Percentiles rank a stretch among this genome's conserved stretches.
These are phyloP conservation scores for Dryas drummondii DNA, from an alignment of 306 rosid genomes.

Conservation along the genomic window DNA sequence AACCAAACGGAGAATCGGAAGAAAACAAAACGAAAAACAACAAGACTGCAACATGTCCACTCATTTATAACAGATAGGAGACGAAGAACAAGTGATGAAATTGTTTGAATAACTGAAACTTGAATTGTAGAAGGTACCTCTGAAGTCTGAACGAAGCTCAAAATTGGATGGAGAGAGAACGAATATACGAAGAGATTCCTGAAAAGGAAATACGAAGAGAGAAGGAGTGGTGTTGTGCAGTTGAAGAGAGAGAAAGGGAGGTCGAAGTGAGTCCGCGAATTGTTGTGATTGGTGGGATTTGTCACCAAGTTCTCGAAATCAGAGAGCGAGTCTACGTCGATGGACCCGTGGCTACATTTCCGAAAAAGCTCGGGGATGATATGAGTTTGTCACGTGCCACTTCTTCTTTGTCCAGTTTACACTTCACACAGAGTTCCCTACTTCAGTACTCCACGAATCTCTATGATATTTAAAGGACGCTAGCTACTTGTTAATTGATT, in stretches of 20 bases:
- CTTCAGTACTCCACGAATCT: too few relatives aligned
- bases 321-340: background rate
- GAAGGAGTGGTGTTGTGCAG: background rate
- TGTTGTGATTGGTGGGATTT: conserved; percentile 29
- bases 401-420: background rate
- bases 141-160: conserved; percentile 2
- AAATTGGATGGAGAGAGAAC: conserved; percentile 5
- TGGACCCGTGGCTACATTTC: conserved; percentile 27
- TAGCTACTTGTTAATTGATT: too few relatives aligned
- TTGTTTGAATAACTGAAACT: background rate
- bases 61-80: background rate
- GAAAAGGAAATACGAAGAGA: background rate
- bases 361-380: background rate
- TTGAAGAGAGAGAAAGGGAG: background rate
- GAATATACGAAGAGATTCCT: conserved; percentile 31
- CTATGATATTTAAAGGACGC: conserved; percentile 16
- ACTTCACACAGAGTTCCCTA: too few relatives aligned
- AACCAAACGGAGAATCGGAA: conserved; percentile 3
- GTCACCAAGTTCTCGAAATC: conserved; percentile 2
- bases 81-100: background rate
- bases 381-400: conserved; percentile 41
- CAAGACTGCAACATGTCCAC: background rate
- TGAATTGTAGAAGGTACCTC: conserved; percentile 17
- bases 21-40: background rate
- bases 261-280: conserved; percentile 9